Conservation (phyloP, 139 green algal genomes). For the Monoraphidium neglectum region DNA sequence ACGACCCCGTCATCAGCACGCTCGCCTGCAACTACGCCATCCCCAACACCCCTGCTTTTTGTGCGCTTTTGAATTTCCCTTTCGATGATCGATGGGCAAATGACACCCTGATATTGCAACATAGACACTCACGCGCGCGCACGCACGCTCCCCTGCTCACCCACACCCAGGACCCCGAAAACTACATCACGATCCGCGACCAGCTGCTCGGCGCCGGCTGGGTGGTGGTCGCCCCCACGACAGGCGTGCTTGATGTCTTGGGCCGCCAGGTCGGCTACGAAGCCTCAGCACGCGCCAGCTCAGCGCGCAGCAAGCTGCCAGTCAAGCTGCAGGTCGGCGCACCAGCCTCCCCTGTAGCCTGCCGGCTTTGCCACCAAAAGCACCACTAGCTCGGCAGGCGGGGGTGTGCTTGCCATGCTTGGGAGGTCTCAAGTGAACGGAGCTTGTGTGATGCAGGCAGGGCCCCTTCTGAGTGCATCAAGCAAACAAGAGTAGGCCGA, state of each 20-base stretch:
- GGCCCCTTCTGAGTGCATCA: too few species aligned
- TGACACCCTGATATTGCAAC: too few species aligned
- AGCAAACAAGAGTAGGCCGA: too few species aligned
- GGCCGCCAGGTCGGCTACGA: slow-evolving; percentile 1
- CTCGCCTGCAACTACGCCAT: too few species aligned
- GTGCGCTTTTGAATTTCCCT: too few species aligned
- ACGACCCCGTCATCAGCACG: too few species aligned
- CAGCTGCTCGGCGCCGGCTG: slow-evolving; percentile 1
- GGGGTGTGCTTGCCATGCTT: background rate
- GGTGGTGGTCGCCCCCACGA: slow-evolving; percentile 4
- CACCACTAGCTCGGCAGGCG: background rate
- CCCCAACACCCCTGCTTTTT: too few species aligned
- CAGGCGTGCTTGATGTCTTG: slow-evolving; percentile 7
- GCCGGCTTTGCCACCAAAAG: too few species aligned
- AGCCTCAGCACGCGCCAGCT: background rate
- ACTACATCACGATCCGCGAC: background rate
- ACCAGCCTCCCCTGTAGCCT: background rate
- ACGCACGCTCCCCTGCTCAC: too few species aligned
- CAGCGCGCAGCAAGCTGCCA: background rate
- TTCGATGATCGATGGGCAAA: too few species aligned
- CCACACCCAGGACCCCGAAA: background rate
- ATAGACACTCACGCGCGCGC: too few species aligned
- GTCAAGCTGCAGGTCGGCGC: slow-evolving; percentile 7
- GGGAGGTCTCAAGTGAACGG: background rate
- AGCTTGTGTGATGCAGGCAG: background rate